A percentile compares a stretch with the other conserved stretches of the same genome.
Conservation (phyloP, 2,329 filamentous ascomycete species). For the Paraphaeosphaeria minitans region DNA sequence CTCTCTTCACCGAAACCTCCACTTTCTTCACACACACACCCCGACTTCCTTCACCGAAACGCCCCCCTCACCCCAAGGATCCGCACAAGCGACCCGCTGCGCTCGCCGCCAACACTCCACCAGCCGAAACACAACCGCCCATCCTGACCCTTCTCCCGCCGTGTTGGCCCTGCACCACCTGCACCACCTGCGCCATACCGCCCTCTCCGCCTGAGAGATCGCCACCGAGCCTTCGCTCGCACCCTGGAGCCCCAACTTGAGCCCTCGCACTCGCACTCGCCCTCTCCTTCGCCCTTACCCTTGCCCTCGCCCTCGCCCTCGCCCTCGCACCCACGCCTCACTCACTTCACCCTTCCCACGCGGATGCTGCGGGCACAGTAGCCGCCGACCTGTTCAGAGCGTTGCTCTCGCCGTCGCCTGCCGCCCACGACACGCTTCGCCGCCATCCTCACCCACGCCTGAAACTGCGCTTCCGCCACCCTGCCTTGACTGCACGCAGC, state of each 20-base stretch:
- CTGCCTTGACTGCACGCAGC: not conserved
- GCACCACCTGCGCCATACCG: not conserved
- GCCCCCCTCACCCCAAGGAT: slow-evolving; percentile 8
- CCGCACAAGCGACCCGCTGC: slow-evolving; percentile 8
- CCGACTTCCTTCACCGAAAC: not conserved
- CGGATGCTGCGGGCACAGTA: slow-evolving; percentile 11
- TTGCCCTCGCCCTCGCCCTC: slow-evolving; percentile 1
- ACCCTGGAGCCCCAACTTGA: not conserved
- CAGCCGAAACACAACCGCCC: not conserved
- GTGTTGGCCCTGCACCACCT: not conserved
- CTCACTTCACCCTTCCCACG: not conserved
- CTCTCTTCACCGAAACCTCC: slow-evolving; percentile 2
- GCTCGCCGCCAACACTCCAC: slow-evolving; percentile 4
- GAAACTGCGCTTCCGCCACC: not conserved
- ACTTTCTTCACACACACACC: slow-evolving; percentile 3
- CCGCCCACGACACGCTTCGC: not conserved
- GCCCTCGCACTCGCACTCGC: no score
- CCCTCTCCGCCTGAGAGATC: slow-evolving; percentile 3
- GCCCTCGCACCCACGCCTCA: slow-evolving; percentile 12
- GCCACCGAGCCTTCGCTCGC: not conserved
- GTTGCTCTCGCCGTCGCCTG: not conserved
- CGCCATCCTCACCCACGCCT: not conserved
- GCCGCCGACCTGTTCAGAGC: not conserved
- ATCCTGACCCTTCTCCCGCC: no score
- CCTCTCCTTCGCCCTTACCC: not conserved